phyloP scores from a whole-genome alignment of 306 rosid species.

The Carpinus viminea region DNA sequence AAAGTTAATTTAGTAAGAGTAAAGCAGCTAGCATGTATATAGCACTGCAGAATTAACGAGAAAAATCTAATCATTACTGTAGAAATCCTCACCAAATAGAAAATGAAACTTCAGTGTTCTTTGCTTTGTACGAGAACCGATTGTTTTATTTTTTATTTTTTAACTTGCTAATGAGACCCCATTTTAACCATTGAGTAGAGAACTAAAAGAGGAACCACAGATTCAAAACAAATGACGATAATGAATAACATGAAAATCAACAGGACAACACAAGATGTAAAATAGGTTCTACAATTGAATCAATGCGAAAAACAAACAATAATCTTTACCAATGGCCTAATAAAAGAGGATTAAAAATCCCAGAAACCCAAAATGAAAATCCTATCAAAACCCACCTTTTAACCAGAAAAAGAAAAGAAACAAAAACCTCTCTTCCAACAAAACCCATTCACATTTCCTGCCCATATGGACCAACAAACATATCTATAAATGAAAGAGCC shows the following conservation, averaged over 20 bases:
- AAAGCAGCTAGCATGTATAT: neutral
- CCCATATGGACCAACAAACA: neutral
- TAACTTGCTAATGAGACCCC: neutral
- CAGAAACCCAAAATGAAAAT: neutral
- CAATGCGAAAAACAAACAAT: neutral
- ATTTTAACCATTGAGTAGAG: neutral
- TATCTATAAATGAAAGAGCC: constrained; percentile 2
- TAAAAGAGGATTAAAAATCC: neutral
- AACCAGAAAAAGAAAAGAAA: neutral
- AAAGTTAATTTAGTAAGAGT: neutral
- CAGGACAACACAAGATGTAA: neutral
- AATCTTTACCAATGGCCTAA: neutral
- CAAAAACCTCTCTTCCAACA: neutral
- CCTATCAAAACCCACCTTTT: neutral
- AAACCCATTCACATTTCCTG: constrained; percentile 9
- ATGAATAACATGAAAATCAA: neutral
- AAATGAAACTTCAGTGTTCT: neutral
- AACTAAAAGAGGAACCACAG: neutral
- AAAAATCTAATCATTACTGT: neutral
- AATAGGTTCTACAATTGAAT: neutral
- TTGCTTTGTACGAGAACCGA: neutral
- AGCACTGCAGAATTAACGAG: neutral
- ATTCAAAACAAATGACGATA: neutral
- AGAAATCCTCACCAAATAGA: neutral
- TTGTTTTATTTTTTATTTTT: neutral